Evolutionary conservation across 352 stramenopile species (phyloP), one percentile per base, ranked within the genome.

Genomic region (Phytophthora agathidicida): DNA sequence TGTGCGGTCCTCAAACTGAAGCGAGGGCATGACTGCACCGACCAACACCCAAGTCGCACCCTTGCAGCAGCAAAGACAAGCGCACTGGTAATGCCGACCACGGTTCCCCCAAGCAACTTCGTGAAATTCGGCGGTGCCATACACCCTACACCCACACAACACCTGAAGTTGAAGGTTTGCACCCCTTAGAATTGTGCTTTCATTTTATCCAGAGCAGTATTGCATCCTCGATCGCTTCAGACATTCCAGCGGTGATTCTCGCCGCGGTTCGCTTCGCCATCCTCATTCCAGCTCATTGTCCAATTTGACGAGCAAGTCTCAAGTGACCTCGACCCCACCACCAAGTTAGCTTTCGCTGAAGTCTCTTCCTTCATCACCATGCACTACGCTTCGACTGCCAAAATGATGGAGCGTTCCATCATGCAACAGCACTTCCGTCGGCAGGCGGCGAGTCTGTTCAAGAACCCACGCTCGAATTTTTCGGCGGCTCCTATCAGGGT

Each of bases 31-130:
- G 32, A 38, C 20, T 30, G 39, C n/a, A n/a, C n/a, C n/a, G n/a
- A n/a, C n/a, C n/a, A 20, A 41, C 38, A 59, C 50, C 41, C 52
- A 60, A 60, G 52, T 60, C 52, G 41, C 39, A 60, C 52, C 52
- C 53, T 17, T 8, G 17, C n/a, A n/a, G 41, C 14, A 8, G 11
- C 13, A 41, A 36, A 20, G 14, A 22, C 10, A 32, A n/a, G n/a
- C 5, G 22, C 22, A 45, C 9, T 38, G n/a, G n/a, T n/a, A n/a
- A n/a, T n/a, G n/a, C n/a, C n/a, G n/a, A n/a, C n/a, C n/a, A n/a
- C n/a, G n/a, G n/a, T n/a, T n/a, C n/a, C n/a, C 32, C 32, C 3
- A 38, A 36, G 16, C 7, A n/a, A n/a, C n/a, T n/a, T n/a, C n/a
- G n/a, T 44, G 27, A 59, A 59, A 50, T 50, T 53, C 41, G 52